Conservation (phyloP, 768 basidiomycete species). For the Rhodotorula kratochvilovae region DNA sequence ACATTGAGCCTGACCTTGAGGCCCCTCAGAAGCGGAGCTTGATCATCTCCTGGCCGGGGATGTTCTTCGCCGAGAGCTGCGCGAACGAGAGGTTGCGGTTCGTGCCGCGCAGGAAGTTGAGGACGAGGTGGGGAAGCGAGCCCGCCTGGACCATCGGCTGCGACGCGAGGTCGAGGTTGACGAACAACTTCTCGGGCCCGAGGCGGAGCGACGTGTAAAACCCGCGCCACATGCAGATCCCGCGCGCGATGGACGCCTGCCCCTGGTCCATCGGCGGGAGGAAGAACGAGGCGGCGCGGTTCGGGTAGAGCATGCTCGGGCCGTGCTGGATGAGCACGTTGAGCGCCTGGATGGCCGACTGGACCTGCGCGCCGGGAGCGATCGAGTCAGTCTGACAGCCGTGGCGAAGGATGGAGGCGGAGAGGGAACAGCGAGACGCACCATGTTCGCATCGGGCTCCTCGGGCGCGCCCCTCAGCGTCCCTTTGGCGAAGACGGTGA, state of each 20-base stretch:
- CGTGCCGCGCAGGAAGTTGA: conserved; percentile 17
- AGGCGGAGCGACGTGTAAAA: conserved; percentile 30
- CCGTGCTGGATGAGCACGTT: conserved; percentile 16
- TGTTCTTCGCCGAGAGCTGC: conserved; percentile 5
- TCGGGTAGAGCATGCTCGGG: neutral
- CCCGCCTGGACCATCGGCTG: conserved; percentile 16
- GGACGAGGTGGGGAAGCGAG: conserved; percentile 23
- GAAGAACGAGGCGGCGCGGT: conserved; percentile 12
- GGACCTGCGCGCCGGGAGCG: neutral
- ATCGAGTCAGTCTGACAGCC: no score
- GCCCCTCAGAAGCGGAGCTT: neutral
- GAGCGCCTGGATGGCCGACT: conserved; percentile 7
- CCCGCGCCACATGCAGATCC: conserved; percentile 31
- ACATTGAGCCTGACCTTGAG: conserved; percentile 27
- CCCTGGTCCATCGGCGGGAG: neutral
- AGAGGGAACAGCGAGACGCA: no score
- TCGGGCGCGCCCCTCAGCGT: neutral
- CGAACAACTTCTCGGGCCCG: conserved; percentile 1
- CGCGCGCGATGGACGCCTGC: neutral
- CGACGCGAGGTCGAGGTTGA: conserved; percentile 23
- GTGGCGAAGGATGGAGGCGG: no score
- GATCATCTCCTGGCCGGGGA: conserved; percentile 12
- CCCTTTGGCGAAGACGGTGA: conserved; percentile 13
- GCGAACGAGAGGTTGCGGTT: neutral
- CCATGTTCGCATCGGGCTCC: no score